These are phyloP conservation scores for Fusarium annulatum DNA, from an alignment of 2,329 filamentous ascomycete genomes.

Conservation along the genomic window DNA sequence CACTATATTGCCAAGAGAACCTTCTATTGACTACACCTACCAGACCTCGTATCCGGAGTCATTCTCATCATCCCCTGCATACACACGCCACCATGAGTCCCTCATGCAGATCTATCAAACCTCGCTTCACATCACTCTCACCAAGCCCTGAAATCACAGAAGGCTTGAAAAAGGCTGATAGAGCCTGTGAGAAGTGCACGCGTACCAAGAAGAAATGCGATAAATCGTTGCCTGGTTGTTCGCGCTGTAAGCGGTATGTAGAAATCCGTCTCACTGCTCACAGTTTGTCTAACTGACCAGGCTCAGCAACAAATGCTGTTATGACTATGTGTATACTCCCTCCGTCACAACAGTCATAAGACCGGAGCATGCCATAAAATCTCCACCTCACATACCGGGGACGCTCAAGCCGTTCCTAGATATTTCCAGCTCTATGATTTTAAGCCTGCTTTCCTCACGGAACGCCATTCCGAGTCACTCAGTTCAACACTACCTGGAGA, in stretches of 20 bases:
- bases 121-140: conserved; percentile 36
- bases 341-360: conserved; percentile 46
- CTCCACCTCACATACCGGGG: conserved; percentile 20
- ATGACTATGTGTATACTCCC: conserved; percentile 50
- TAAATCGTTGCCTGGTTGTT: conserved; percentile 49
- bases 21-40: neutral
- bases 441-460: conserved; percentile 49
- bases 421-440: conserved; percentile 52
- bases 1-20: neutral
- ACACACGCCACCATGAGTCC: conserved; percentile 5
- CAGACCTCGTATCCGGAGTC: neutral
- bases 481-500: conserved; percentile 52
- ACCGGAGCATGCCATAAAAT: conserved; percentile 32
- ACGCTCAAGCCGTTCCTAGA: conserved; percentile 48
- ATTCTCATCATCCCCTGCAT: neutral
- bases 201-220: conserved; percentile 53
- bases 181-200: conserved; percentile 52
- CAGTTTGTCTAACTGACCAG: conserved; percentile 3
- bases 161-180: conserved; percentile 45
- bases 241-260: conserved; percentile 48
- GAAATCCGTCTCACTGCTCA: neutral
- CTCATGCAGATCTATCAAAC: conserved; percentile 25
- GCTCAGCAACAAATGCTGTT: conserved; percentile 47
- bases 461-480: conserved; percentile 50
- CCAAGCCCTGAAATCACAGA: conserved; percentile 40